Conservation (phyloP, 345 rosid genomes). For the Crucihimalaya himalaica region DNA sequence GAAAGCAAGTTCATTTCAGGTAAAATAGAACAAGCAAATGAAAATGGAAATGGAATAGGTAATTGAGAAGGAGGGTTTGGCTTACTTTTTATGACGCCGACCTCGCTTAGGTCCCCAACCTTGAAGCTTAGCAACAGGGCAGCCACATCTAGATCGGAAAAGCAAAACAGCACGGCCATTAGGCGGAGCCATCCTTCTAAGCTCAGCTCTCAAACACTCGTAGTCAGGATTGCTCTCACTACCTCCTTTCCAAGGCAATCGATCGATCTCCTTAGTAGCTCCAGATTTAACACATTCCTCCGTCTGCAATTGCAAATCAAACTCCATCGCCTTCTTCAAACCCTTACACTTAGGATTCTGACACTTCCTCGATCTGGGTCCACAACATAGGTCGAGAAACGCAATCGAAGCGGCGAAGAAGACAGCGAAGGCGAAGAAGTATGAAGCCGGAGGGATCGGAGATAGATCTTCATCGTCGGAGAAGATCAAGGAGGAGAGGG, state of each 20-base stretch:
- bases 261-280: constrained; percentile 59
- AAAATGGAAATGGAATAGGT: background rate
- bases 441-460: constrained; percentile 49
- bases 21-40: background rate
- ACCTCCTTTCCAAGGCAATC: constrained; percentile 93
- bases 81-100: constrained; percentile 87
- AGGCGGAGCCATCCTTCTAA: constrained; percentile 90
- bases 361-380: constrained; percentile 80
- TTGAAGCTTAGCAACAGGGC: constrained; percentile 82
- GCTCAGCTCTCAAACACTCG: constrained; percentile 85
- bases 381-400: constrained; percentile 50
- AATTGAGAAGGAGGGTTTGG: constrained; percentile 6
- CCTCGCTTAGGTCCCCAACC: constrained; percentile 90
- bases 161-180: constrained; percentile 92
- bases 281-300: constrained; percentile 68
- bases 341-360: constrained; percentile 73
- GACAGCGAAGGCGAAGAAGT: constrained; percentile 60
- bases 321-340: constrained; percentile 87
- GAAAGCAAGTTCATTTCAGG: background rate
- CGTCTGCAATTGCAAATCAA: constrained; percentile 87
- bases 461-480: constrained; percentile 33
- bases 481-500: constrained; percentile 39
- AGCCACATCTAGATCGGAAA: constrained; percentile 83
- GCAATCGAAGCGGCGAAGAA: constrained; percentile 53
- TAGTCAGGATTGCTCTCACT: constrained; percentile 78